A percentile compares a stretch with the other conserved stretches of the same genome.
phyloP scores from a whole-genome alignment of 768 basidiomycete species.

The Pisolithus microcarpus region DNA sequence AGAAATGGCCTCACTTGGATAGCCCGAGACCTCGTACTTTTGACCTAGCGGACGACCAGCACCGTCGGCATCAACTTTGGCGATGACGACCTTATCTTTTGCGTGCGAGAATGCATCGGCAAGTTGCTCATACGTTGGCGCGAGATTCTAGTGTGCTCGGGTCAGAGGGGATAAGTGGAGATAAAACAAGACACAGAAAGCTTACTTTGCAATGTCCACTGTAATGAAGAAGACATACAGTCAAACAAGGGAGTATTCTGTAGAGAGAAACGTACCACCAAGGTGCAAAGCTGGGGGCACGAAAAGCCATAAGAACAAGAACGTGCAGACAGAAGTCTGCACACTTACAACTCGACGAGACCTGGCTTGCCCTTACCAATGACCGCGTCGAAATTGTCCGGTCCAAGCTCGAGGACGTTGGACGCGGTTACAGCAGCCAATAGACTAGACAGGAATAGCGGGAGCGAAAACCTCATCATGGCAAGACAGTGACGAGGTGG shows the following conservation, averaged over 20 bases:
- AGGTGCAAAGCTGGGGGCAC: conserved; percentile 60
- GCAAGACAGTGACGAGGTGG: conserved; percentile 11
- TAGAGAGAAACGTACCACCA: conserved; percentile 60
- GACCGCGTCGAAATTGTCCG: conserved; percentile 66
- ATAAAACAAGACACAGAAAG: background rate
- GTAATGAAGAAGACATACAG: conserved; percentile 4
- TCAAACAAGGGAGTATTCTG: background rate
- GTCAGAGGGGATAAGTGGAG: background rate
- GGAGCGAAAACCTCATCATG: conserved; percentile 52
- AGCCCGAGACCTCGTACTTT: conserved; percentile 76
- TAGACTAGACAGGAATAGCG: conserved; percentile 49
- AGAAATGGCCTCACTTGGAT: conserved; percentile 57
- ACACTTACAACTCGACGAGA: conserved; percentile 83
- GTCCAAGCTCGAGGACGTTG: conserved; percentile 75
- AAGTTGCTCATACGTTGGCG: conserved; percentile 81
- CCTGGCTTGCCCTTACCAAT: conserved; percentile 78
- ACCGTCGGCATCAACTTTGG: conserved; percentile 91
- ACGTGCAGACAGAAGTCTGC: background rate
- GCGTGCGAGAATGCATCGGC: conserved; percentile 77
- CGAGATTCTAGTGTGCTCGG: conserved; percentile 60
- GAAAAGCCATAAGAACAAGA: conserved; percentile 1
- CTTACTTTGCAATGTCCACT: conserved; percentile 84
- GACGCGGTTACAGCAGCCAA: conserved; percentile 57
- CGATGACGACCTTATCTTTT: conserved; percentile 79
- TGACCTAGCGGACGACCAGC: conserved; percentile 69